Conservation (phyloP, 2,329 filamentous ascomycete species). For the Cladorrhinum sp. region DNA sequence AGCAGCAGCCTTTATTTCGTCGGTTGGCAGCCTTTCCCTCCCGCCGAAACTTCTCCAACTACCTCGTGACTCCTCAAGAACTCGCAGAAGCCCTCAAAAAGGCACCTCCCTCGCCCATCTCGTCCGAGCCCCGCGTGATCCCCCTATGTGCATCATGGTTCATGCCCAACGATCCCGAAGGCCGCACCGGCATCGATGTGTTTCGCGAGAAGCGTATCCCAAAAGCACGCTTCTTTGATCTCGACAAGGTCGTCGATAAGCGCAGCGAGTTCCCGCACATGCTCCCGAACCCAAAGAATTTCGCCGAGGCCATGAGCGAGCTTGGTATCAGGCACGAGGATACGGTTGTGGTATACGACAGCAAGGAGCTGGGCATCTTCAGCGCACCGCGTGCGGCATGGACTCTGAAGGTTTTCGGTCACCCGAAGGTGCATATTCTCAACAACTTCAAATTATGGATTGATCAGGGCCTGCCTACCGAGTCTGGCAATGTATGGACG, state of each 20-base stretch:
- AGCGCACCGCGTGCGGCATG: constrained; percentile 90
- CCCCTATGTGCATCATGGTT: constrained; percentile 95
- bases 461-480: constrained; percentile 74
- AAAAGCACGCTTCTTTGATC: constrained; percentile 89
- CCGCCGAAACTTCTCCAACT: constrained; percentile 66
- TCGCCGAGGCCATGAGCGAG: constrained; percentile 83
- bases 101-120: constrained; percentile 75
- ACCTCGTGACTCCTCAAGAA: constrained; percentile 81
- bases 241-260: constrained; percentile 86
- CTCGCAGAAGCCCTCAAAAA: constrained; percentile 77
- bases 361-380: constrained; percentile 87
- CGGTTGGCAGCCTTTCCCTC: constrained; percentile 26
- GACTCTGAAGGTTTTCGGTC: constrained; percentile 89
- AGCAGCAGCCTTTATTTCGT: constrained; percentile 23
- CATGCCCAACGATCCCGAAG: constrained; percentile 74
- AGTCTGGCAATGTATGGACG: constrained; percentile 71
- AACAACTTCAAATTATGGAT: constrained; percentile 98
- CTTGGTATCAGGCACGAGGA: constrained; percentile 86
- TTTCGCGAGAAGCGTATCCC: constrained; percentile 85
- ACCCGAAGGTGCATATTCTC: constrained; percentile 80
- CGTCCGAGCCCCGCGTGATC: constrained; percentile 77
- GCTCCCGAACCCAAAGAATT: constrained; percentile 77
- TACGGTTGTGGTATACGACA: constrained; percentile 90
- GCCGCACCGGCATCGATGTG: constrained; percentile 72
- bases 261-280: constrained; percentile 93